phyloP scores from a whole-genome alignment of 2,329 filamentous ascomycete species.

The Daldinia eschscholtzii region DNA sequence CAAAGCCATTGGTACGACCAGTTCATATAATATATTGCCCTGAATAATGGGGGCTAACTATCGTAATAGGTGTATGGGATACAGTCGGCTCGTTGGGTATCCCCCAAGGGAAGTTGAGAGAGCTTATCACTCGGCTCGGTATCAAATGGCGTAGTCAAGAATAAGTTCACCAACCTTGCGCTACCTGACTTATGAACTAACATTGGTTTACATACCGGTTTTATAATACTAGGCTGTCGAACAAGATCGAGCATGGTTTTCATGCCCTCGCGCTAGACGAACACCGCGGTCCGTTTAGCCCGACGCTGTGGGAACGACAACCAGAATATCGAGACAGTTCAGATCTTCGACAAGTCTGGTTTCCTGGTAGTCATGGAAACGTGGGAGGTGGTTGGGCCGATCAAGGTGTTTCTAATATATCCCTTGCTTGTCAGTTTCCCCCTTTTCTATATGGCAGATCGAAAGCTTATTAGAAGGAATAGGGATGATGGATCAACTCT shows the following conservation, averaged over 20 bases:
- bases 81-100: constrained; percentile 62
- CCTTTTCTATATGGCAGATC: background rate
- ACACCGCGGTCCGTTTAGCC: constrained; percentile 65
- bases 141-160: constrained; percentile 60
- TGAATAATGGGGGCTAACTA: constrained; percentile 23
- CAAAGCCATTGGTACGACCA: constrained; percentile 57
- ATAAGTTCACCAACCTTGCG: constrained; percentile 55
- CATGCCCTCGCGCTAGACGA: constrained; percentile 71
- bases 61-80: constrained; percentile 61
- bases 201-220: constrained; percentile 60
- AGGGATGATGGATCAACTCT: constrained; percentile 70
- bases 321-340: constrained; percentile 56
- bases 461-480: constrained; percentile 9
- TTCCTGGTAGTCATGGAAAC: constrained; percentile 78
- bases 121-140: constrained; percentile 59
- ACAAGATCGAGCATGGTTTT: constrained; percentile 68
- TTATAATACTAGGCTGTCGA: constrained; percentile 66
- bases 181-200: constrained; percentile 47
- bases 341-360: constrained; percentile 70
- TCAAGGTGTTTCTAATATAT: constrained; percentile 57
- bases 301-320: constrained; percentile 66
- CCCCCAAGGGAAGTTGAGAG: constrained; percentile 42
- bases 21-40: background rate
- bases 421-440: constrained; percentile 53
- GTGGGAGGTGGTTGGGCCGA: constrained; percentile 76